phyloP scores from a whole-genome alignment of 176 grass and related monocot species.

The Aegilops sharonensis region DNA sequence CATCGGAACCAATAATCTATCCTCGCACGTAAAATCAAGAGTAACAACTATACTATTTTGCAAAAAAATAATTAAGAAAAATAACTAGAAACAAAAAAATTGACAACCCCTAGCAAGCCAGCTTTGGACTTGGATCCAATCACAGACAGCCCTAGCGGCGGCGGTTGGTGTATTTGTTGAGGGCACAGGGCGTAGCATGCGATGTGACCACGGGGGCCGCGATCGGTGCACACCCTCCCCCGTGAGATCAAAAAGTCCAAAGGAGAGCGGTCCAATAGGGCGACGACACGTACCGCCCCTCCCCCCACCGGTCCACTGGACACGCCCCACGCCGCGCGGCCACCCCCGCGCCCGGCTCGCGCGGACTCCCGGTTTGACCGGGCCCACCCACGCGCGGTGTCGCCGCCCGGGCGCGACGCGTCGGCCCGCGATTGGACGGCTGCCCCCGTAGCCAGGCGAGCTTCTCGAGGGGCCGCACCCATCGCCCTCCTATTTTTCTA shows the following conservation, averaged over 20 bases:
- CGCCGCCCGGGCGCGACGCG: not conserved
- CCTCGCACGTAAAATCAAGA: too few species aligned
- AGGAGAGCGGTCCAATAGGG: not conserved
- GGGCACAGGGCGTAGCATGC: not conserved
- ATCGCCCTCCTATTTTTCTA: slow-evolving; percentile 1
- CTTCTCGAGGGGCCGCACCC: slow-evolving; percentile 29
- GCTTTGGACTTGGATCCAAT: not conserved
- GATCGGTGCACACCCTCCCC: not conserved
- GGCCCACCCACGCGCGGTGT: not conserved
- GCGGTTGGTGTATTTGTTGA: not conserved
- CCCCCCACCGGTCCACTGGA: not conserved
- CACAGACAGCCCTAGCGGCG: not conserved
- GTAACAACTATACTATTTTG: too few species aligned
- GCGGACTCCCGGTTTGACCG: slow-evolving; percentile 26
- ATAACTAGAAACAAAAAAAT: not conserved
- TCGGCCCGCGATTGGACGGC: slow-evolving; percentile 7
- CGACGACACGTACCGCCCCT: not conserved
- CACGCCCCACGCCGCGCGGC: not conserved
- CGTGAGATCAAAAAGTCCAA: not conserved
- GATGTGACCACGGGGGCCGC: not conserved
- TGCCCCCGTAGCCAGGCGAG: slow-evolving; percentile 5
- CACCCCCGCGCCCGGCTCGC: not conserved
- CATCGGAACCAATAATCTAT: too few species aligned
- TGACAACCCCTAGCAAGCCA: not conserved
- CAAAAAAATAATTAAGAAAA: not conserved